Base-by-base conservation (phyloP, 164 flowering plant genomes). In the Kingdonia uniflora region DNA sequence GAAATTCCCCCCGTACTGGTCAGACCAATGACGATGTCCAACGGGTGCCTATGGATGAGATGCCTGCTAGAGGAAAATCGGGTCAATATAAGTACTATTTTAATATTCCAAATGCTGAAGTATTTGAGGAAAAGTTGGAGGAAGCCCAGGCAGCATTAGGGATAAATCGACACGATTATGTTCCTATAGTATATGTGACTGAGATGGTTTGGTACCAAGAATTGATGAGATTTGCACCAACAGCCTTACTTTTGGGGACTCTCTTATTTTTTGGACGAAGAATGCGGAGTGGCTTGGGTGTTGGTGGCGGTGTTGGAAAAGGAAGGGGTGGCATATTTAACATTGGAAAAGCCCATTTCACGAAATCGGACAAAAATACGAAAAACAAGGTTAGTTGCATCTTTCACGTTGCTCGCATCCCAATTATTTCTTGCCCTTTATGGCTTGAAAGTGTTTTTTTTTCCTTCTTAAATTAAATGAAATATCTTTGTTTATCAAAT, bases 91-190 rank as follows among this genome's bases (percentile, higher is more conserved):
- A 82, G 54, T 92, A 76, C 58, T 88, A 75, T 69, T 78, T 92
- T 63, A 85, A 72, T 52, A 92, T 92, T 68, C 96, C 96, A 40
- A 92, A 91, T 72, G 81, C 86, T 35, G 98, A 92, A 40, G 75
- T 87, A 12, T 92, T 92, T 69, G 98, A 92, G 72, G 94, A 85
- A 74, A 92, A 88, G 63, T 57, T 92, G 71, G 95, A 92, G 71
- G 96, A 85, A 74, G 95, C 98, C 49, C 98, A 92, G 54, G 83
- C 79, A 66, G 78, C 84, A 48, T 60, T 92, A 42, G 88, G 90
- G 6, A 72, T 80, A 19, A 94, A 92, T 48, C 68, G 91, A 45
- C 99, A 88, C 71, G 76, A 86, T 66, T 76, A 61, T 73, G 76
- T 92, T 66, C 99, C 99, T 51, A 94, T 92, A 11, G 84, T 83